phyloP scores from a whole-genome alignment of 495 filamentous ascomycete genomes.

The Neurospora pannonica region DNA sequence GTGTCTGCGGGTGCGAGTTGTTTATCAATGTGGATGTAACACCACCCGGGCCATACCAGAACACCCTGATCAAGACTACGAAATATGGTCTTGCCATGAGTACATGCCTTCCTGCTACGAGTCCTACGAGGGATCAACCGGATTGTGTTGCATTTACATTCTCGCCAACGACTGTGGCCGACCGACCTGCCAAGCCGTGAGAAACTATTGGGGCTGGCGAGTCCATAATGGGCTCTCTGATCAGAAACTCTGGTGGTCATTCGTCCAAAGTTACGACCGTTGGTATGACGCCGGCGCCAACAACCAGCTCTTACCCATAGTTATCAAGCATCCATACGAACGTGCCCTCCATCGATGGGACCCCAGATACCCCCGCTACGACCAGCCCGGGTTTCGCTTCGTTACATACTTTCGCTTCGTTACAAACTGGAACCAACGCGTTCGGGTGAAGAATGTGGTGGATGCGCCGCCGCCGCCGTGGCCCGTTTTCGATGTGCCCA shows the following conservation, averaged over 20 bases:
- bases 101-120: not conserved
- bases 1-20: not conserved
- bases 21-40: not conserved
- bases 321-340: not conserved
- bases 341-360: not conserved
- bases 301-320: not conserved
- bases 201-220: not conserved
- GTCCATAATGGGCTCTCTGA: not conserved
- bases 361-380: not conserved
- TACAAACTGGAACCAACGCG: no score
- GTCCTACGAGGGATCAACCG: accelerated
- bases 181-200: not conserved
- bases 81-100: not conserved
- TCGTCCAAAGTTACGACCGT: not conserved
- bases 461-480: not conserved
- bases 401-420: no score
- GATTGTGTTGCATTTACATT: not conserved
- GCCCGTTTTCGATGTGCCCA: not conserved
- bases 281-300: not conserved
- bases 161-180: not conserved
- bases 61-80: not conserved
- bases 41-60: not conserved
- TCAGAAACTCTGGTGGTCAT: not conserved
- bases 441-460: not conserved
- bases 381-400: not conserved